Conservation (phyloP, 2,329 filamentous ascomycete species). For the Fusarium euwallaceae region DNA sequence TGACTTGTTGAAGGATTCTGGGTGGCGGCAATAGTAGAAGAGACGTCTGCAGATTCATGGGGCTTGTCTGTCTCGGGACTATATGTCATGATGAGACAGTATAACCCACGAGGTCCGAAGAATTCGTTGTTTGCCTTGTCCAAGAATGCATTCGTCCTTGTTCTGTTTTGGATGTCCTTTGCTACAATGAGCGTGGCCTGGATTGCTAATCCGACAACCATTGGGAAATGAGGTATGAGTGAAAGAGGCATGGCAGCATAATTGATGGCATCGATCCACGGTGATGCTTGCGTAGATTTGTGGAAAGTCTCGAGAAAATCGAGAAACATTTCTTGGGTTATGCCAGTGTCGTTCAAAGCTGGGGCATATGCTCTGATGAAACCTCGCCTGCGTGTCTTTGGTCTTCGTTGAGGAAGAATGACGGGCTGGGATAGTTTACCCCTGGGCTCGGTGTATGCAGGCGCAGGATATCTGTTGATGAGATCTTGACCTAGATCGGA, state of each 20-base stretch:
- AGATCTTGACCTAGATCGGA: neutral
- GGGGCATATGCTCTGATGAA: constrained; percentile 34
- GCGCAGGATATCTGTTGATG: constrained; percentile 5
- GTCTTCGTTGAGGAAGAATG: constrained; percentile 30
- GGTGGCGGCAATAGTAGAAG: constrained; percentile 4
- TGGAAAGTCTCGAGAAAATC: constrained; percentile 29
- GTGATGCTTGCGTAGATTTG: constrained; percentile 26
- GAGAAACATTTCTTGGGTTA: constrained; percentile 33
- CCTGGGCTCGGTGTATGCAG: neutral
- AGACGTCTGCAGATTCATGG: neutral
- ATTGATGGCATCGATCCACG: constrained; percentile 30
- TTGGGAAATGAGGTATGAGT: constrained; percentile 21
- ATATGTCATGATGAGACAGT: constrained; percentile 33
- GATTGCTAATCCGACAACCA: constrained; percentile 30
- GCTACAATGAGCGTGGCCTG: constrained; percentile 16
- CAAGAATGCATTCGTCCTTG: constrained; percentile 28
- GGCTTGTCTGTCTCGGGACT: constrained; percentile 1
- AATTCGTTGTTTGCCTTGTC: constrained; percentile 30
- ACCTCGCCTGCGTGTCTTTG: constrained; percentile 25
- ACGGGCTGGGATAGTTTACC: constrained; percentile 9
- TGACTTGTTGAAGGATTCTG: constrained; percentile 4
- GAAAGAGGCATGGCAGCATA: constrained; percentile 14
- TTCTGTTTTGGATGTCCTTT: constrained; percentile 17
- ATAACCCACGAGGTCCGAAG: constrained; percentile 31
- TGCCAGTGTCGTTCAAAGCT: constrained; percentile 13